Percentiles rank a stretch among this genome's conserved stretches.
Evolutionary conservation across 225 moss, liverwort and hornwort species (phyloP).

Genomic region (Sphagnum contortum): DNA sequence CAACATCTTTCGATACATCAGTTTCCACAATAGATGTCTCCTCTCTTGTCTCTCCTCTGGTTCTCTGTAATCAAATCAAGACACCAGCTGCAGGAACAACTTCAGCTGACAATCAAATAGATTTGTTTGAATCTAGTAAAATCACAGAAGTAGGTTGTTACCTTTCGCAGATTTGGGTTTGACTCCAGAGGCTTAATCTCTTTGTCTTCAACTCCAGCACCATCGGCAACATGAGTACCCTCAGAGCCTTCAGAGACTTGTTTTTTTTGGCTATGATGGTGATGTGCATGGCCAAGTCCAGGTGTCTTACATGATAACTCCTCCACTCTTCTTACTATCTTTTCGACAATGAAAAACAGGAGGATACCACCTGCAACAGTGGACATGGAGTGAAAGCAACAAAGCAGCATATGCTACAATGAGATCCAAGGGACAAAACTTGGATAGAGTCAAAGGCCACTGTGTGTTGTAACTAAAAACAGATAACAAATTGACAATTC

Average conservation of each 20-base stretch:
- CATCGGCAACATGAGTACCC: conserved; percentile 17
- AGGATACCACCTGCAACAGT: conserved; percentile 60
- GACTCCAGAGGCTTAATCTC: conserved; percentile 27
- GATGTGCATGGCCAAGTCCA: conserved; percentile 44
- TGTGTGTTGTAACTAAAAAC: not conserved
- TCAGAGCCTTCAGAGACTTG: conserved; percentile 13
- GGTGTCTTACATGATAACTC: conserved; percentile 29
- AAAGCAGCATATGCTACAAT: too few species aligned
- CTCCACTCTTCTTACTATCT: conserved; percentile 81
- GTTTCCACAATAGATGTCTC: conserved; percentile 20
- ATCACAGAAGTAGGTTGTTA: too few species aligned
- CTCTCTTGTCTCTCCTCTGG: conserved; percentile 28
- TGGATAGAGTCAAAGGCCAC: too few species aligned
- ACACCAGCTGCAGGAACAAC: not conserved
- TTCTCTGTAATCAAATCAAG: conserved; percentile 21
- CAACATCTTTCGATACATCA: conserved; percentile 4
- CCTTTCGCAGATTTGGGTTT: conserved; percentile 29
- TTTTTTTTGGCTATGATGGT: conserved; percentile 37
- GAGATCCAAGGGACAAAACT: too few species aligned
- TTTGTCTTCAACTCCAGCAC: conserved; percentile 16
- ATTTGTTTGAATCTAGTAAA: not conserved
- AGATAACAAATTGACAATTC: not conserved
- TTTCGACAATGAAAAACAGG: conserved; percentile 84
- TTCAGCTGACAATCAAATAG: conserved; percentile 1
- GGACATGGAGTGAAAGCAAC: too few species aligned